These are phyloP conservation scores for Alisma plantagoaquatica DNA, from an alignment of 106 monocot species.

Conservation along the genomic window DNA sequence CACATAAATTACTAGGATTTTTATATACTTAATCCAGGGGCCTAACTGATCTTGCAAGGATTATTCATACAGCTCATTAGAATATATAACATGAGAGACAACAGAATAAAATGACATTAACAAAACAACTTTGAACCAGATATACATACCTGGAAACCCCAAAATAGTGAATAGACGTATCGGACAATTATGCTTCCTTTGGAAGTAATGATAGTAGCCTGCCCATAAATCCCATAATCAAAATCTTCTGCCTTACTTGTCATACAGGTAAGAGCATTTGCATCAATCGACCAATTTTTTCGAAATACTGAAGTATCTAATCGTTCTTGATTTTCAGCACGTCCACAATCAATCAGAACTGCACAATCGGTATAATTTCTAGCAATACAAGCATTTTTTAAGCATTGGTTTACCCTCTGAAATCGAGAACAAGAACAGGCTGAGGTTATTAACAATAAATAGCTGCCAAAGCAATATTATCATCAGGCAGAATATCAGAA, in stretches of 20 bases:
- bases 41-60: too few relatives aligned
- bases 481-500: too few relatives aligned
- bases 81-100: too few relatives aligned
- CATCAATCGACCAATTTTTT: constrained; percentile 28
- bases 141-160: constrained; percentile 97
- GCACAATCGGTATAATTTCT: constrained; percentile 10
- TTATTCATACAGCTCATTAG: too few relatives aligned
- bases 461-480: too few relatives aligned
- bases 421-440: neutral
- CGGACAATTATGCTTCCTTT: constrained; percentile 30
- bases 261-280: constrained; percentile 31
- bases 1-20: too few relatives aligned
- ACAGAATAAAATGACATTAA: too few relatives aligned
- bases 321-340: constrained; percentile 1
- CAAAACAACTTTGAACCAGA: too few relatives aligned
- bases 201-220: constrained; percentile 38
- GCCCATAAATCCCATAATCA: constrained; percentile 64
- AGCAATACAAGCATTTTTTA: constrained; percentile 35
- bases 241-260: constrained; percentile 9
- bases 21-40: too few relatives aligned
- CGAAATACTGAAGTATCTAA: constrained; percentile 1
- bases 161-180: constrained; percentile 77
- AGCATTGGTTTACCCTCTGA: constrained; percentile 81
- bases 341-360: constrained; percentile 54
- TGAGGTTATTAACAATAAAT: too few relatives aligned